These are phyloP conservation scores for Bondarzewia mesenterica DNA, from an alignment of 1,284 basidiomycete genomes.

Conservation along the genomic window DNA sequence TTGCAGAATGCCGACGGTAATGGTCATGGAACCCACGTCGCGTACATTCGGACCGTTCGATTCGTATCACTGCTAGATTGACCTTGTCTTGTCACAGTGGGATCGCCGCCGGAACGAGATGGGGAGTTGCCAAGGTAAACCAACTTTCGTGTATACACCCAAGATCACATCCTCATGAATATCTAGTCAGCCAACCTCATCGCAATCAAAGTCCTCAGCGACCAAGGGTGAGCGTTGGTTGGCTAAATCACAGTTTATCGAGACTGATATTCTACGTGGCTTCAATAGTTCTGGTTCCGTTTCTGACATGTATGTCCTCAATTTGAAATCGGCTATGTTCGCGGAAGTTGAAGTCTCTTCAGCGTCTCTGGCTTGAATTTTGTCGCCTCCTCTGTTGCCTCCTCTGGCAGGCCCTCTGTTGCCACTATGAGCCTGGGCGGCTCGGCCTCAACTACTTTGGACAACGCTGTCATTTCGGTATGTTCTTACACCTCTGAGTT, in stretches of 20 bases:
- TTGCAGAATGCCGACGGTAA: conserved; percentile 52
- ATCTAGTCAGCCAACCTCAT: conserved; percentile 43
- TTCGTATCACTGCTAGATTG: background rate
- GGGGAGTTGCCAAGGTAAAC: conserved; percentile 56
- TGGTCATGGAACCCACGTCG: conserved; percentile 36
- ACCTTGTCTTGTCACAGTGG: conserved; percentile 37
- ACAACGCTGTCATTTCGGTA: conserved; percentile 54
- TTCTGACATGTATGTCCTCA: conserved; percentile 15
- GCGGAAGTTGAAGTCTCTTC: conserved; percentile 8
- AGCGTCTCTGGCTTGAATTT: conserved; percentile 42
- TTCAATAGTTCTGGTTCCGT: conserved; percentile 33
- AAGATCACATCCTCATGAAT: background rate
- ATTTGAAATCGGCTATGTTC: background rate
- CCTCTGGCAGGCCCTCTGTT: conserved; percentile 51
- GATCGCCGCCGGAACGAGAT: conserved; percentile 47
- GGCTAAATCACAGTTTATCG: conserved; percentile 41
- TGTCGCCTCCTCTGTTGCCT: conserved; percentile 31
- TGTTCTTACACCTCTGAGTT: background rate
- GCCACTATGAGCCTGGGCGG: conserved; percentile 72
- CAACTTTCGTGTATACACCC: background rate
- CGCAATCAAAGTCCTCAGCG: conserved; percentile 69
- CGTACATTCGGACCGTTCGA: conserved; percentile 19
- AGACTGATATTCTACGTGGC: conserved; percentile 30
- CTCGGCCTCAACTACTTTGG: conserved; percentile 51
- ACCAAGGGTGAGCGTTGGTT: conserved; percentile 35